Percentiles rank a stretch among this genome's conserved stretches.
Conservation (phyloP, 1,284 basidiomycete genomes). For the Schizopora paradoxa region DNA sequence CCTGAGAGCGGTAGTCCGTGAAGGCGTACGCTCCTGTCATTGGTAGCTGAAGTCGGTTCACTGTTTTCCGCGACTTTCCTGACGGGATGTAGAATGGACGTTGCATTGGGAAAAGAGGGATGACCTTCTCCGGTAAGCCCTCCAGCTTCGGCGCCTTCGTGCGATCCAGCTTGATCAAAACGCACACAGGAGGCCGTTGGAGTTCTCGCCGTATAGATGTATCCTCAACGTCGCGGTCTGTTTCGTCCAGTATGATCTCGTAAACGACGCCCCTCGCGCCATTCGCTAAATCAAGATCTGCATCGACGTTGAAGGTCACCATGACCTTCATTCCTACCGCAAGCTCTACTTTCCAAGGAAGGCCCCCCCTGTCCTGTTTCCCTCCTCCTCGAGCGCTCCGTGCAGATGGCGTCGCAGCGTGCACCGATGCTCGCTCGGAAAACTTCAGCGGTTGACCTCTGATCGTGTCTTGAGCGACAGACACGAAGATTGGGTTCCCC, state of each 20-base stretch:
- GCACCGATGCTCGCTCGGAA: not conserved
- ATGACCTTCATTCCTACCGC: slow-evolving; percentile 40
- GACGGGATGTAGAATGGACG: slow-evolving; percentile 15
- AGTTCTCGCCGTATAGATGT: slow-evolving; percentile 18
- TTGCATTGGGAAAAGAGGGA: slow-evolving; percentile 24
- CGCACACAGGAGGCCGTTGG: slow-evolving; percentile 27
- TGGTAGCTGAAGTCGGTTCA: slow-evolving; percentile 23
- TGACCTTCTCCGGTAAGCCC: slow-evolving; percentile 25
- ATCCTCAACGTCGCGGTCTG: not conserved
- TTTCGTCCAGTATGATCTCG: slow-evolving; percentile 19
- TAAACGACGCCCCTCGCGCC: slow-evolving; percentile 19
- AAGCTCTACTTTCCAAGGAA: slow-evolving; percentile 30
- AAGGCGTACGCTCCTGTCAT: slow-evolving; percentile 31
- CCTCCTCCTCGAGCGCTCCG: slow-evolving; percentile 6
- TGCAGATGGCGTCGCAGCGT: no score
- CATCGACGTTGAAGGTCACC: slow-evolving; percentile 29
- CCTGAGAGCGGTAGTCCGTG: slow-evolving; percentile 31
- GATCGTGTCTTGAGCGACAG: slow-evolving; percentile 8
- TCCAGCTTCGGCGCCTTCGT: slow-evolving; percentile 22
- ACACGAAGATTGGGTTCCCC: slow-evolving; percentile 19
- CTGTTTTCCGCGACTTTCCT: not conserved
- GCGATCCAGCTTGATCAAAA: slow-evolving; percentile 30
- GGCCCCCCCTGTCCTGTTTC: slow-evolving; percentile 3
- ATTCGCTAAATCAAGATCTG: slow-evolving; percentile 24
- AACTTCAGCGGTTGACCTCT: slow-evolving; percentile 1